Percentiles rank a stretch among this genome's conserved stretches.
These are phyloP conservation scores for Dendrobium catenatum DNA, from an alignment of 106 monocot genomes.

Conservation along the genomic window DNA sequence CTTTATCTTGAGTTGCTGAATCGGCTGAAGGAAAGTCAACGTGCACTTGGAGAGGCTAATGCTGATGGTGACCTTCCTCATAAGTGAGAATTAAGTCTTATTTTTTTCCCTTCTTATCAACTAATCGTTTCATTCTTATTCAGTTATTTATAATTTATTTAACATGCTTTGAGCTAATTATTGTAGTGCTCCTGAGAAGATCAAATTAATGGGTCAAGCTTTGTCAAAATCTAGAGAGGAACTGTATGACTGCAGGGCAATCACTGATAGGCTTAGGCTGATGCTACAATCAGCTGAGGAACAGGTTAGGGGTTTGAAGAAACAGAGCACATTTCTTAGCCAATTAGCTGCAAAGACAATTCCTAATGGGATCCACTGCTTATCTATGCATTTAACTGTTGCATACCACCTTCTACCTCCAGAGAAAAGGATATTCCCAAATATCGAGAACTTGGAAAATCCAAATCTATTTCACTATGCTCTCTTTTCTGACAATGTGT, in stretches of 20 bases:
- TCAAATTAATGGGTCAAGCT: slow-evolving; percentile 64
- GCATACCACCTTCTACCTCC: slow-evolving; percentile 53
- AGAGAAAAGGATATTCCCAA: slow-evolving; percentile 51
- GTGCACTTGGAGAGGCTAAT: slow-evolving; percentile 53
- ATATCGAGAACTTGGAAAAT: slow-evolving; percentile 55
- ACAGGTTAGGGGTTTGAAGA: slow-evolving; percentile 60
- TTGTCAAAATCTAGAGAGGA: slow-evolving; percentile 52
- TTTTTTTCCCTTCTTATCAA: neutral
- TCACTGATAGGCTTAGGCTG: slow-evolving; percentile 47
- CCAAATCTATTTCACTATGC: slow-evolving; percentile 65
- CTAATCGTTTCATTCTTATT: neutral
- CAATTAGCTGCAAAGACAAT: slow-evolving; percentile 73
- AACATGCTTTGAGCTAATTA: neutral
- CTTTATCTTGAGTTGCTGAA: slow-evolving; percentile 47
- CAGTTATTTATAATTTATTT: neutral
- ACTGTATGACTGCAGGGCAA: slow-evolving; percentile 55
- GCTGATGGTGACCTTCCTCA: slow-evolving; percentile 57
- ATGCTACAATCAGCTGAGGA: slow-evolving; percentile 76
- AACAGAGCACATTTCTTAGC: slow-evolving; percentile 67
- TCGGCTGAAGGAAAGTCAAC: slow-evolving; percentile 60
- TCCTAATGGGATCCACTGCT: slow-evolving; percentile 69
- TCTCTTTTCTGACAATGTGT: slow-evolving; percentile 72
- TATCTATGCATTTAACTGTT: slow-evolving; percentile 64
- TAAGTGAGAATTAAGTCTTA: slow-evolving; percentile 27
- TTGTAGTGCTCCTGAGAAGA: slow-evolving; percentile 40